These are phyloP conservation scores for Hortiboletus campestris DNA, from an alignment of 768 basidiomycete genomes.

Conservation along the genomic window DNA sequence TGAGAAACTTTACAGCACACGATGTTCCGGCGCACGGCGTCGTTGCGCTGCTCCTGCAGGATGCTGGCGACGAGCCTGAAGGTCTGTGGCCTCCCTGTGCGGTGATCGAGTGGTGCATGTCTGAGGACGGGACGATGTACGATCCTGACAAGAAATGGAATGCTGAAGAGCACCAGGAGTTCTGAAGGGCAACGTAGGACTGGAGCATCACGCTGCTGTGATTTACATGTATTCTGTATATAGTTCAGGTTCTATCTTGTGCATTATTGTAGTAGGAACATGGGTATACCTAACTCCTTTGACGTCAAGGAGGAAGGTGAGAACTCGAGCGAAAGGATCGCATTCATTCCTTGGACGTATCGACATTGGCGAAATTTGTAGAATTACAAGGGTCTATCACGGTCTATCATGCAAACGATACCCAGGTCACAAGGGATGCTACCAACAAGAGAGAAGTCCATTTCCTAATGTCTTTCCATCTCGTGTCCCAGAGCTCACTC, in stretches of 20 bases:
- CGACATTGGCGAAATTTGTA: too few relatives aligned
- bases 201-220: background rate
- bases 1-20: conserved; percentile 53
- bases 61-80: conserved; percentile 65
- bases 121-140: conserved; percentile 51
- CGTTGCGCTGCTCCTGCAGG: conserved; percentile 60
- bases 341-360: background rate
- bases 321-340: background rate
- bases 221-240: background rate
- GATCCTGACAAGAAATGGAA: conserved; percentile 30
- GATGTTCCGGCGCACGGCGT: conserved; percentile 68
- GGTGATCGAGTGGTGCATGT: conserved; percentile 55
- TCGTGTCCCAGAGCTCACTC: conserved; percentile 10
- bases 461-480: conserved; percentile 29
- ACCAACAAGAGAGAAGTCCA: conserved; percentile 29
- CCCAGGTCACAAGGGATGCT: conserved; percentile 27
- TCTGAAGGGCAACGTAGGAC: background rate
- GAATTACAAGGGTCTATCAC: too few relatives aligned
- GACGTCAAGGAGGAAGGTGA: background rate
- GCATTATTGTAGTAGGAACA: background rate
- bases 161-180: conserved; percentile 11
- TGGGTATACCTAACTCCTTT: background rate
- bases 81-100: conserved; percentile 58
- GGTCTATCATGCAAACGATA: conserved; percentile 21
- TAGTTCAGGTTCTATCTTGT: background rate